These are phyloP conservation scores for Monosporozyma yasuniensis DNA, from an alignment of 805 yeast genomes.

Conservation along the genomic window DNA sequence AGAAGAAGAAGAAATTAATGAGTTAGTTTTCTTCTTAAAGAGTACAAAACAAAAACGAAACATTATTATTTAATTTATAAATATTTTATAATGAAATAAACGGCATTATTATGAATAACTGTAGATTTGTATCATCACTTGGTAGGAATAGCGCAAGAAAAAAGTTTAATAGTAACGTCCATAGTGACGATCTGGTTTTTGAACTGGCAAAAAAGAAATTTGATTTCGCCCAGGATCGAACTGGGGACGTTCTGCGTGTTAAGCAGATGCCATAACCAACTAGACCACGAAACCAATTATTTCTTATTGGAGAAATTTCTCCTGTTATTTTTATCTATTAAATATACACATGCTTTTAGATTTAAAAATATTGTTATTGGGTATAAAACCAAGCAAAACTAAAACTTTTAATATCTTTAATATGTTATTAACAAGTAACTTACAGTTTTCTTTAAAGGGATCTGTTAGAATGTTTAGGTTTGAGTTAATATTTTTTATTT, in stretches of 20 bases:
- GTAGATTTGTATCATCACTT: too few relatives aligned
- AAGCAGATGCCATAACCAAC: conserved; percentile 99
- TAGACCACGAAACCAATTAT: conserved; percentile 87
- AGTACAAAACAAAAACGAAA: neutral
- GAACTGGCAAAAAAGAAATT: conserved; percentile 2
- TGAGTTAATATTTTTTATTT: too few relatives aligned
- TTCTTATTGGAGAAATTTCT: neutral
- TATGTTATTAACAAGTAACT: too few relatives aligned
- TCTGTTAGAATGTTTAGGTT: too few relatives aligned
- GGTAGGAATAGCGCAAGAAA: too few relatives aligned
- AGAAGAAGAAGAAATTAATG: conserved; percentile 31
- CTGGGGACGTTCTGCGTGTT: conserved; percentile 99
- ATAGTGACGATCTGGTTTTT: too few relatives aligned
- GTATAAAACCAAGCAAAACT: too few relatives aligned
- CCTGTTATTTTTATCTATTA: neutral
- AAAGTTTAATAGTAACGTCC: too few relatives aligned
- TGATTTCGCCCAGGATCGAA: conserved; percentile 99
- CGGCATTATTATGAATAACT: neutral
- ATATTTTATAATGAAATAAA: neutral
- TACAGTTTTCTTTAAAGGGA: too few relatives aligned
- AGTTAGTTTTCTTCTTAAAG: neutral
- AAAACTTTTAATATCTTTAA: too few relatives aligned
- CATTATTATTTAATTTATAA: neutral
- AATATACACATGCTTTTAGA: neutral
- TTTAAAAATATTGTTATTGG: too few relatives aligned